Evolutionary conservation across 2,329 filamentous ascomycete genomes (phyloP).

Genomic region (Nigrospora sphaerica): DNA sequence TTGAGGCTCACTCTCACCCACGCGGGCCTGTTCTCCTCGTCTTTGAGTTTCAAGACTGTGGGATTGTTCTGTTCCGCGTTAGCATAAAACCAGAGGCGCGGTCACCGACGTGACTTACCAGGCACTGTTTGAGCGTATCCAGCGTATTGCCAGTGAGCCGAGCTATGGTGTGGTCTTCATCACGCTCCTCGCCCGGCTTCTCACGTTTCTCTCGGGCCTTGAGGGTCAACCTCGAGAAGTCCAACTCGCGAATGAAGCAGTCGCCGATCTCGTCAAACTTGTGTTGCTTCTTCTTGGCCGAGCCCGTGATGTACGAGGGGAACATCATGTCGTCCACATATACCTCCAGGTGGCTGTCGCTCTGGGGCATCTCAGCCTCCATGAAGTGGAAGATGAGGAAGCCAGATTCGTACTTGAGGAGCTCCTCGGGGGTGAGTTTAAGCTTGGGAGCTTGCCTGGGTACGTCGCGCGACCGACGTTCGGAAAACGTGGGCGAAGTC

Average conservation of each 20-base stretch:
- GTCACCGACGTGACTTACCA: conserved; percentile 46
- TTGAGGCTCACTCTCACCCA: conserved; percentile 88
- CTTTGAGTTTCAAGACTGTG: conserved; percentile 72
- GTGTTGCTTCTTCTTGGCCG: conserved; percentile 59
- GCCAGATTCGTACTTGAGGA: conserved; percentile 81
- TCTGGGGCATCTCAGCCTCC: conserved; percentile 75
- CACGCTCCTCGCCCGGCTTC: conserved; percentile 56
- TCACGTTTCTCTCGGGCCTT: conserved; percentile 77
- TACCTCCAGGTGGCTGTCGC: conserved; percentile 74
- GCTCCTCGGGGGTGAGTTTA: conserved; percentile 69
- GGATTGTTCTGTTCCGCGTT: conserved; percentile 67
- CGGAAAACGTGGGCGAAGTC: conserved; percentile 23
- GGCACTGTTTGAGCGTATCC: conserved; percentile 78
- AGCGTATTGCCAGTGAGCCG: conserved; percentile 80
- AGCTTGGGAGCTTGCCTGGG: conserved; percentile 64
- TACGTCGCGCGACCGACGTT: conserved; percentile 41
- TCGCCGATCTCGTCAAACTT: conserved; percentile 91
- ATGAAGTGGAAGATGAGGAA: conserved; percentile 91
- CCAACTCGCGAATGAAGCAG: conserved; percentile 93
- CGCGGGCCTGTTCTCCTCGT: conserved; percentile 67
- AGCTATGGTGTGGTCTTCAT: conserved; percentile 70
- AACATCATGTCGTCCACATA: conserved; percentile 93
- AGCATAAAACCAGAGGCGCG: conserved; percentile 6
- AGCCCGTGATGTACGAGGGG: conserved; percentile 77
- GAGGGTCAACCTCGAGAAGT: conserved; percentile 88